Evolutionary conservation across 345 rosid genomes (phyloP).

Genomic region (Citropsis articulata): DNA sequence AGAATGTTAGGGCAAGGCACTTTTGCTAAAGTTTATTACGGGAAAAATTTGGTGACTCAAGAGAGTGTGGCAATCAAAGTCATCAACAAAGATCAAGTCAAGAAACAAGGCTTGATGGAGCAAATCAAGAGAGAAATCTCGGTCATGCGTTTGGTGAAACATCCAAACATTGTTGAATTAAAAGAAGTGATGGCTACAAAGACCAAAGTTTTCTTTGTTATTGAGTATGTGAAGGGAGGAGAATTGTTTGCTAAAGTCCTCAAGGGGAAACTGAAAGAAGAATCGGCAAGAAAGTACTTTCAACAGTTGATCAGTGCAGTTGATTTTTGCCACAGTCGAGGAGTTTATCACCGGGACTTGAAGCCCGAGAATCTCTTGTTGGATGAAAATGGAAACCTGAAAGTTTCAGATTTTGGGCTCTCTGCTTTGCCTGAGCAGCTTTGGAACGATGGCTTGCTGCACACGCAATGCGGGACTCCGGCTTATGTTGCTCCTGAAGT

Average conservation of each 20-base stretch:
- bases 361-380: slow-evolving; percentile 54
- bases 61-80: slow-evolving; percentile 46
- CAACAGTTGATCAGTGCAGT: slow-evolving; percentile 50
- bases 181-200: slow-evolving; percentile 57
- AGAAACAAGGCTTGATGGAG: slow-evolving; percentile 35
- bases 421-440: slow-evolving; percentile 38
- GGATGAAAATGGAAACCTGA: slow-evolving; percentile 45
- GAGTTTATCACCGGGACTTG: slow-evolving; percentile 52
- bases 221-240: slow-evolving; percentile 49
- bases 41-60: slow-evolving; percentile 27
- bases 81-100: slow-evolving; percentile 35
- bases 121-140: slow-evolving; percentile 47
- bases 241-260: slow-evolving; percentile 41
- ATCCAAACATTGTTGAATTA: slow-evolving; percentile 44
- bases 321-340: slow-evolving; percentile 49
- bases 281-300: slow-evolving; percentile 37
- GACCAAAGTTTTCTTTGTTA: slow-evolving; percentile 38
- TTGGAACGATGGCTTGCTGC: slow-evolving; percentile 36
- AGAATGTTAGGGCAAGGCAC: slow-evolving; percentile 46
- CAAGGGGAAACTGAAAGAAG: slow-evolving; percentile 39
- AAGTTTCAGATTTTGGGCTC: slow-evolving; percentile 54
- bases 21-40: slow-evolving; percentile 53
- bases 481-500: slow-evolving; percentile 50
- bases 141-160: slow-evolving; percentile 52
- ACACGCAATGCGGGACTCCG: slow-evolving; percentile 53